Evolutionary conservation across 306 rosid species (phyloP), one percentile per base, ranked within the genome.

Genomic region (Prunus mume): DNA sequence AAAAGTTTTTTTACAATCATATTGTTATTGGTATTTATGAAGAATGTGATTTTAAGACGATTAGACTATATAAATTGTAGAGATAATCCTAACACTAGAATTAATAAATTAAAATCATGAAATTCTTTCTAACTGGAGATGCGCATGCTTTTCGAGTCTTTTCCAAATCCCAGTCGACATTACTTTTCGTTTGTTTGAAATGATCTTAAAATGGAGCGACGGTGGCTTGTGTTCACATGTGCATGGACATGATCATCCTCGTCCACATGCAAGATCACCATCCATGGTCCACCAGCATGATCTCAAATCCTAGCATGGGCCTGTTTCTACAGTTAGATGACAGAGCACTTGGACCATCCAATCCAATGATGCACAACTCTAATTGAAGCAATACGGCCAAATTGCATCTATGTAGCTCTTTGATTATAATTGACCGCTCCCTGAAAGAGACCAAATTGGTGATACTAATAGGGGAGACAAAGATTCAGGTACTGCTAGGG

Each of bases 401-500:
- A 45, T 68, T 27, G 41, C 67, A 34, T 69, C 34, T 20, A 51
- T 34, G 9, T n/a, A 47, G 4, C 28, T 12, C 72, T 73, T 79
- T 77, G 6, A 64, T 54, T 80, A 55, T 24, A 74, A 80, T 76
- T 27, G 81, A 76, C 76, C 41, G 63, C 30, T 69, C 56, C 17
- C 67, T 41, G 17, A 38, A 54, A 12, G 25, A 62, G 52, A 54
- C 61, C 80, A 65, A 45, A 80, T 52, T 34, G 55, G 20, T 38
- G 68, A 64, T 32, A 32, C 54, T 9, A 15, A n/a, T 2, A 10
- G 4, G 62, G 82, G 79, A 68, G 85, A 85, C 93, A 86, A 73
- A 85, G 79, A 80, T 86, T 85, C 84, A 64, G 88, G 82, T 54
- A 71, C 49, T 55, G 43, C 49, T 64, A 71, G 76, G 56, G 72